Percentiles rank a stretch among this genome's conserved stretches.
Conservation (phyloP, 257 asterid genomes). For the Ophiorrhiza pumila region DNA sequence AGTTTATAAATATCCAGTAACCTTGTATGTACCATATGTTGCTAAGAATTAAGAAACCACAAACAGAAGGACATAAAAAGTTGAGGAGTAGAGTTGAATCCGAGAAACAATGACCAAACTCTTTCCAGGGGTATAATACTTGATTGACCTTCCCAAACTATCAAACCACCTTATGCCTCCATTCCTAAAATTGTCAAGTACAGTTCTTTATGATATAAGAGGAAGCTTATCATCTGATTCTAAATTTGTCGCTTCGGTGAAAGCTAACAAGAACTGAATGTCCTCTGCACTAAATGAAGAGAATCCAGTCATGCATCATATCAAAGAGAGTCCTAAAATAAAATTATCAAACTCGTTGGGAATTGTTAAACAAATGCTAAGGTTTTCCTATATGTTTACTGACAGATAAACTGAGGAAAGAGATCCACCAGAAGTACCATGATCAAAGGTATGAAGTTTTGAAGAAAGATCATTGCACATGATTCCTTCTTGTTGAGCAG, state of each 20-base stretch:
- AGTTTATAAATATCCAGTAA: background rate
- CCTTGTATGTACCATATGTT: background rate
- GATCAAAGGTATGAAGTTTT: background rate
- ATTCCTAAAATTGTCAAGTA: background rate
- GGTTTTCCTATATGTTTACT: background rate
- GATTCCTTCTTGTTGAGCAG: background rate
- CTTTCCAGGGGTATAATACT: background rate
- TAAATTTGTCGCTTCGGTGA: background rate
- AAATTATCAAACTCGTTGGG: background rate
- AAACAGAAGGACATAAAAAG: background rate
- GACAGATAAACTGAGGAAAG: background rate
- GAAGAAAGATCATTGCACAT: background rate
- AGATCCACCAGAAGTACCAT: background rate
- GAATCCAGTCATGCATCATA: background rate
- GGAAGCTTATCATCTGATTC: background rate
- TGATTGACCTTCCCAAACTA: background rate
- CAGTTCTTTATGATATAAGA: background rate
- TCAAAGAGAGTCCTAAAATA: no score
- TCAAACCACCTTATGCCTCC: background rate
- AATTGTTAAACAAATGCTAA: background rate
- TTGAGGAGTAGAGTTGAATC: background rate
- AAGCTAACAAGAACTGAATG: background rate
- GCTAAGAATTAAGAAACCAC: background rate
- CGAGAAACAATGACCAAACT: background rate
- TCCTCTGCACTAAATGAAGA: background rate